These are phyloP conservation scores for Phanerodontia chrysosporium DNA, from an alignment of 768 basidiomycete species.

Conservation along the genomic window DNA sequence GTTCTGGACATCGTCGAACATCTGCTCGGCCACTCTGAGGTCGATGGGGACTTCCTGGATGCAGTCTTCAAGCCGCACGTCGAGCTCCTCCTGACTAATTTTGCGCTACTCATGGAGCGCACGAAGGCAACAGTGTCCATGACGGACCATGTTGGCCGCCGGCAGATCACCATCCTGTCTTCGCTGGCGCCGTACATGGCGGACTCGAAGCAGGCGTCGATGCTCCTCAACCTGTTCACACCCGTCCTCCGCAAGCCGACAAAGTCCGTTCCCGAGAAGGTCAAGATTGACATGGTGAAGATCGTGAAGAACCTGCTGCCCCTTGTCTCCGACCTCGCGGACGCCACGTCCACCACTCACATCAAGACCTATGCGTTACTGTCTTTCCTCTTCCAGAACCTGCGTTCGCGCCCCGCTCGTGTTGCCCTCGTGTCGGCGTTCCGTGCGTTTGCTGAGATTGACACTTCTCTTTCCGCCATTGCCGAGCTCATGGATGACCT, in stretches of 20 bases:
- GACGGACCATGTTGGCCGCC: slow-evolving; percentile 65
- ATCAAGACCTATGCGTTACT: slow-evolving; percentile 59
- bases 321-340: slow-evolving; percentile 58
- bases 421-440: slow-evolving; percentile 65
- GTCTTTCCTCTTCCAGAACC: slow-evolving; percentile 70
- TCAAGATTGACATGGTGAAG: slow-evolving; percentile 77
- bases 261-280: slow-evolving; percentile 77
- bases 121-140: slow-evolving; percentile 47
- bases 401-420: slow-evolving; percentile 72
- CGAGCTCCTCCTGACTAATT: slow-evolving; percentile 62
- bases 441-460: slow-evolving; percentile 42
- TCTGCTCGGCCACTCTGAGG: slow-evolving; percentile 52
- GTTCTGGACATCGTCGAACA: slow-evolving; percentile 85
- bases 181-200: slow-evolving; percentile 70
- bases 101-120: slow-evolving; percentile 64
- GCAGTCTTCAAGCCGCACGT: slow-evolving; percentile 66
- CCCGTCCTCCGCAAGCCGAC: slow-evolving; percentile 77
- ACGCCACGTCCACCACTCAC: slow-evolving; percentile 40
- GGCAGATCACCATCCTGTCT: slow-evolving; percentile 81
- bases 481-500: slow-evolving; percentile 59
- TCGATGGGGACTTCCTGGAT: slow-evolving; percentile 46
- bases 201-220: slow-evolving; percentile 66
- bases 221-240: slow-evolving; percentile 65
- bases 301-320: slow-evolving; percentile 64
- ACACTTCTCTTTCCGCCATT: slow-evolving; percentile 42